Percentiles rank a stretch among this genome's conserved stretches.
Conservation (phyloP, 2,329 filamentous ascomycete genomes). For the Cytospora paraplurivora region DNA sequence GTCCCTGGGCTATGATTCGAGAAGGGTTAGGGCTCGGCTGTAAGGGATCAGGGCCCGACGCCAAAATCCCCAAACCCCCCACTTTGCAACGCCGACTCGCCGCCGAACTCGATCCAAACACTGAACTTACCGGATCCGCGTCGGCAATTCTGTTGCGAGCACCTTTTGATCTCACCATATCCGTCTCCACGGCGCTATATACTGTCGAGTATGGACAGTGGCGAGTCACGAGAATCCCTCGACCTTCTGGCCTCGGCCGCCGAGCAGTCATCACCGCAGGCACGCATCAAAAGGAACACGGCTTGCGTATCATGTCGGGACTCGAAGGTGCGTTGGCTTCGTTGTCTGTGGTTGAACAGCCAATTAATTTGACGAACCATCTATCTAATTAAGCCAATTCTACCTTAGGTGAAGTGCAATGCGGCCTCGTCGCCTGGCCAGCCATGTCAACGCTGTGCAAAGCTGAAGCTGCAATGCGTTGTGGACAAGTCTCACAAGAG, state of each 20-base stretch:
- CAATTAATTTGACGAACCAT: not conserved
- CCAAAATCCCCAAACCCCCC: not conserved
- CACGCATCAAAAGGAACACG: slow-evolving; percentile 28
- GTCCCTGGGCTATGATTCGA: no score
- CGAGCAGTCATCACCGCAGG: slow-evolving; percentile 28
- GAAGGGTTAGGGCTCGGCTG: not conserved
- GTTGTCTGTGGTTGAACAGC: not conserved
- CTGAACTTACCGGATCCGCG: slow-evolving; percentile 10
- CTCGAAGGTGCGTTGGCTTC: slow-evolving; percentile 17
- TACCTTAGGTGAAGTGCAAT: slow-evolving; percentile 47
- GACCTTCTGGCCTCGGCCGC: slow-evolving; percentile 29
- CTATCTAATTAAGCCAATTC: not conserved
- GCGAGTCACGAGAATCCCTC: slow-evolving; percentile 27
- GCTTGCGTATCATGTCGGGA: slow-evolving; percentile 28
- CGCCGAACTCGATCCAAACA: slow-evolving; percentile 13
- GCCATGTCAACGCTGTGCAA: slow-evolving; percentile 49
- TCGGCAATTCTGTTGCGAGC: slow-evolving; percentile 1
- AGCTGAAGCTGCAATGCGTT: slow-evolving; percentile 47
- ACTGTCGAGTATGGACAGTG: slow-evolving; percentile 17
- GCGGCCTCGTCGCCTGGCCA: slow-evolving; percentile 42
- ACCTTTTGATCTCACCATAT: not conserved
- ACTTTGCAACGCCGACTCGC: slow-evolving; percentile 2
- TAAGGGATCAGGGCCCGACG: slow-evolving; percentile 2
- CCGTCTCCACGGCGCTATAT: not conserved
- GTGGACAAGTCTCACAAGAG: slow-evolving; percentile 52